Evolutionary conservation across 2,329 filamentous ascomycete species (phyloP), one percentile per base, ranked within the genome.

Genomic region (Davidsoniella eucalypti): DNA sequence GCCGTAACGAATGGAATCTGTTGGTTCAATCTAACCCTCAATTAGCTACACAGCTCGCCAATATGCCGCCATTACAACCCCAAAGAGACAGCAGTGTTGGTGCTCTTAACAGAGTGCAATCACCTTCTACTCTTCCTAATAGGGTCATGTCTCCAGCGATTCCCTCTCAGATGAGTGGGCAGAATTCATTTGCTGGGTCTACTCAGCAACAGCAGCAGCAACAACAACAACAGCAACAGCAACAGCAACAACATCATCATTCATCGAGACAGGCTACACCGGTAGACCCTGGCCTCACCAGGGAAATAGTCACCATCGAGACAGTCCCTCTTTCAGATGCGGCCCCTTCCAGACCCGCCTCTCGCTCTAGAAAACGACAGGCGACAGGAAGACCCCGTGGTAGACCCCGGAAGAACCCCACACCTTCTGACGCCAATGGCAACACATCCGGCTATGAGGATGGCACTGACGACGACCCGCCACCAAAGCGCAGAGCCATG

Each of bases 401-500:
- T 14, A 68, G 75, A 8, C 75, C 75, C 3, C 65, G 70, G 39
- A 78, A 78, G 62, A 70, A 69, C 54, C 66, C 68, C 26, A 61
- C 61, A 36, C 47, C 45, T 14, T 52, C 59, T 52, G 57, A 58
- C 33, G 61, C 61, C 17, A 71, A 75, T 52, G 82, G 82, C 14
- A 84, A 83, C 61, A 84, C 80, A 8, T 87, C 82, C 40, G 81
- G 79, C 4, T 81, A 86, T 56, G 82, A 90, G 58, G 76, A 82
- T 56, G 70, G 70, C 17, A 75, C 78, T 14, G 72, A 80, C 58
- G 75, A 78, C 53, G 75, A 78, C 8, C 64, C 5, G 14, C 52
- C 53, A 9, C 56, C 68, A 2, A 70, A 70, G 55, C 95, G 94
- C 65, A 76, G 88, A 58, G 87, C 81, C 33, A 92, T 86, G 60